These are phyloP conservation scores for Boletus semigastroideus DNA, from an alignment of 1,284 basidiomycete species.

Conservation along the genomic window DNA sequence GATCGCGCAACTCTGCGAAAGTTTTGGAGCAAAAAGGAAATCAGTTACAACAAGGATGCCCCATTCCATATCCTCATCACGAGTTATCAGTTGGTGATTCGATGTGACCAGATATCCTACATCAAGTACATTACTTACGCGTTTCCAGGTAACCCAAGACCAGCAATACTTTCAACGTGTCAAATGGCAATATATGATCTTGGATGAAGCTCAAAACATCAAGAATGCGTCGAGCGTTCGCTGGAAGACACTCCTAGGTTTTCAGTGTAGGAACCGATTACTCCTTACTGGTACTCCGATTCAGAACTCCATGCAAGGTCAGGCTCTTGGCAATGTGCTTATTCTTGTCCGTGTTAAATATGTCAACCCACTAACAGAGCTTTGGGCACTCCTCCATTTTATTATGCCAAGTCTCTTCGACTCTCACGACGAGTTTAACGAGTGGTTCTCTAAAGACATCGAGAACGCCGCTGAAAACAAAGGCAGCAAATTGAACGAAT, in stretches of 20 bases:
- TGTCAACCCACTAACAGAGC: conserved; percentile 58
- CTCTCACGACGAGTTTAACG: conserved; percentile 99
- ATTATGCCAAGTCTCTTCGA: conserved; percentile 99
- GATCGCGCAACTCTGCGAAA: conserved; percentile 93
- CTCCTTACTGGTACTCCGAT: conserved; percentile 98
- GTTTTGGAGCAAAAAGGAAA: conserved; percentile 98
- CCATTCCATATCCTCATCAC: conserved; percentile 98
- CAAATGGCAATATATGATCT: conserved; percentile 99
- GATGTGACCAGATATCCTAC: not conserved
- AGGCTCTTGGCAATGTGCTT: conserved; percentile 19
- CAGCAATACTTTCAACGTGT: conserved; percentile 98
- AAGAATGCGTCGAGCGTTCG: conserved; percentile 97
- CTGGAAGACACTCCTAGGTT: conserved; percentile 96
- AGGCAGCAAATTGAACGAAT: conserved; percentile 89
- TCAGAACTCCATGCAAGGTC: conserved; percentile 99
- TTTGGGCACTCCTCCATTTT: conserved; percentile 99
- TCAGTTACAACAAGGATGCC: conserved; percentile 93
- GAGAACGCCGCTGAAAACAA: conserved; percentile 94
- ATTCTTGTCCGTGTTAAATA: conserved; percentile 10
- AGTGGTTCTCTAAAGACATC: conserved; percentile 99
- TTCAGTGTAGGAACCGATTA: conserved; percentile 95
- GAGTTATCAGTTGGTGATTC: conserved; percentile 88
- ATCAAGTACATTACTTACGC: conserved; percentile 7
- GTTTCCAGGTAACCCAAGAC: conserved; percentile 83
- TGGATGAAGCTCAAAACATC: conserved; percentile 99